Evolutionary conservation across 2,329 filamentous ascomycete species (phyloP).

Genomic region (Trichoderma polysporum): DNA sequence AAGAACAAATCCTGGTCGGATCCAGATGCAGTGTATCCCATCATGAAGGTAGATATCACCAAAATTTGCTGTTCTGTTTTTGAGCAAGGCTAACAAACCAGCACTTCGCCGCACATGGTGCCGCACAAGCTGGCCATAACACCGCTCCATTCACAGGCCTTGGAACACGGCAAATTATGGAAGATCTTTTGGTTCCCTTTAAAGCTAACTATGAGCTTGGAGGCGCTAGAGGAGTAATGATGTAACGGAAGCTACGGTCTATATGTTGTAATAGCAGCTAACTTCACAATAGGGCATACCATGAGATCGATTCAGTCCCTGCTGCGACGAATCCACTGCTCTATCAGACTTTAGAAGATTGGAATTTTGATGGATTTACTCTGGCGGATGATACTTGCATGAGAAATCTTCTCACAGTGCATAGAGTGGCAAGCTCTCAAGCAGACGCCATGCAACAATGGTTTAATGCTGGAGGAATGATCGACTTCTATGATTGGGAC

Average conservation of each 20-base stretch:
- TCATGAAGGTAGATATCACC: conserved; percentile 8
- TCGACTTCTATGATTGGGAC: conserved; percentile 19
- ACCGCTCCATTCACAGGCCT: conserved; percentile 17
- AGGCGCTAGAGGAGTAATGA: conserved; percentile 18
- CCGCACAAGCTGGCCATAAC: background rate
- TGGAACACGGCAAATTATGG: conserved; percentile 8
- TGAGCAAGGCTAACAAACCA: background rate
- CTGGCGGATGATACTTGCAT: conserved; percentile 12
- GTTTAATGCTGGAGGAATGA: conserved; percentile 20
- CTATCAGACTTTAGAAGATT: conserved; percentile 9
- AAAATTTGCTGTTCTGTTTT: background rate
- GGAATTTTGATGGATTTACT: conserved; percentile 16
- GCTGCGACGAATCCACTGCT: background rate
- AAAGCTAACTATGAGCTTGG: conserved; percentile 12
- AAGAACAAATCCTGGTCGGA: conserved; percentile 18
- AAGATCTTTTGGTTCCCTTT: conserved; percentile 15
- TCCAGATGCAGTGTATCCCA: conserved; percentile 11
- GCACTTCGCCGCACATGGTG: conserved; percentile 14
- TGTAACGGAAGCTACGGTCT: background rate
- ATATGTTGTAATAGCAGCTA: background rate
- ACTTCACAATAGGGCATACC: background rate
- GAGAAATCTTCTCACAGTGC: conserved; percentile 5
- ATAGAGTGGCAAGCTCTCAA: conserved; percentile 13
- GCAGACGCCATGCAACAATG: conserved; percentile 19
- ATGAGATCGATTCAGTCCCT: conserved; percentile 7